phyloP scores from a whole-genome alignment of 2,329 filamentous ascomycete genomes.

The Aspergillus melleus region DNA sequence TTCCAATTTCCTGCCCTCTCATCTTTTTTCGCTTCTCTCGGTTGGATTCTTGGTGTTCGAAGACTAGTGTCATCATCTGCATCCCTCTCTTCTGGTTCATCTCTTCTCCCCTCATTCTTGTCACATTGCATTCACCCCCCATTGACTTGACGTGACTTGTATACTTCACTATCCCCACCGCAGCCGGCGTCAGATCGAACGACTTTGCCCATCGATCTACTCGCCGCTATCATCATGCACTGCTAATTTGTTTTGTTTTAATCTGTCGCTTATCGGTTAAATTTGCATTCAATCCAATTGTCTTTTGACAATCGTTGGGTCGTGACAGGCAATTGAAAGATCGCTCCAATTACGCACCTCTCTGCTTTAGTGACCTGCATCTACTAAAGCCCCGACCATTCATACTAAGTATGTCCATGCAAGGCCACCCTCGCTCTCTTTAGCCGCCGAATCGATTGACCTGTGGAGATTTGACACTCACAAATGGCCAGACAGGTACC shows the following conservation, averaged over 20 bases:
- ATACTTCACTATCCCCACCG: neutral
- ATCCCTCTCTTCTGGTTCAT: neutral
- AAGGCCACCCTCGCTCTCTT: no score
- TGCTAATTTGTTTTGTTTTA: neutral
- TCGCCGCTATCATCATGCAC: neutral
- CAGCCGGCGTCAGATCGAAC: neutral
- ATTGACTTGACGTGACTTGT: neutral
- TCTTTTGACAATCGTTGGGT: neutral
- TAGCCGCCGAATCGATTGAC: no score
- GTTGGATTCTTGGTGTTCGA: neutral
- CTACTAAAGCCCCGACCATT: no score
- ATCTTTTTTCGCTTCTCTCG: neutral
- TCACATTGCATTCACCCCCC: neutral
- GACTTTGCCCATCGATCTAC: neutral
- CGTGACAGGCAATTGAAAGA: neutral
- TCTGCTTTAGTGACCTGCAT: no score
- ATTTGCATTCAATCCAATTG: neutral
- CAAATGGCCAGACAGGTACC: neutral
- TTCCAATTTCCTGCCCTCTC: neutral
- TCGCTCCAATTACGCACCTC: neutral
- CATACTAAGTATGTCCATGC: neutral
- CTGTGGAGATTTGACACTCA: neutral
- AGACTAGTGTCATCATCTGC: neutral
- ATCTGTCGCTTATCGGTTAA: neutral
- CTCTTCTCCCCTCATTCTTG: neutral